Base-by-base conservation (phyloP, 495 filamentous ascomycete species). In the Xanthoparmelia taractica region DNA sequence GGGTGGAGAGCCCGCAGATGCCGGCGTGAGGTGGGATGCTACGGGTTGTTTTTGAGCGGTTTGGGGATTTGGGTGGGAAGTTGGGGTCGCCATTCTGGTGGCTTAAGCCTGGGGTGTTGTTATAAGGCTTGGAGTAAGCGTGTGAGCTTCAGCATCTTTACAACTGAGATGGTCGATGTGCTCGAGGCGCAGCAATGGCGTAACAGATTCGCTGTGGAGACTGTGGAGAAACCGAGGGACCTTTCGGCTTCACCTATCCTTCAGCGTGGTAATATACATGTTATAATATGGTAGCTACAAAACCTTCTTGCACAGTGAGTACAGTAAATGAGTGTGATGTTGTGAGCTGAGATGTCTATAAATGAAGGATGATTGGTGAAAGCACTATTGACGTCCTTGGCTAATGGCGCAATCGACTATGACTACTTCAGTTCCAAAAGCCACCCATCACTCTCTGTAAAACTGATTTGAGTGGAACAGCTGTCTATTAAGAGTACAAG, bases 71-170 rank as follows among this genome's bases (percentile, higher is more conserved):
- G 65, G 66, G 36, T 69, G 68, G 40, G 63, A 65, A 12, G 61
- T 65, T 29, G 66, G 64, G 52, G 65, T 64, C 57, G 67, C 60
- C 65, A 69, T 67, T 36, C 18, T n/a, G 27, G 41, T n/a, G 0
- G 2, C 18, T 41, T 12, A n/a, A 43, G 12, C 41, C 50, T 20
- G 33, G 29, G 4, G 18, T 33, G 7, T 1, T 29, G 15, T n/a
- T 54, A 54, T n/a, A 15, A 20, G 17, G 29, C 7, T 54, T 33
- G 50, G 13, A 20, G 13, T 33, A 29, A 33, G 50, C 27, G 7
- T 18, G 29, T 20, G 27, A 18, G 15, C 27, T 54, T 25, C 29
- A 33, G 2, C 50, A 54, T 52, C 27, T 27, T 52, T 18, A 13
- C 25, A 17, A n/a, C n/a, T n/a, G n/a, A n/a, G n/a, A 15, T 12